phyloP scores from a whole-genome alignment of 2,329 filamentous ascomycete species.

The Cercospora sp. region DNA sequence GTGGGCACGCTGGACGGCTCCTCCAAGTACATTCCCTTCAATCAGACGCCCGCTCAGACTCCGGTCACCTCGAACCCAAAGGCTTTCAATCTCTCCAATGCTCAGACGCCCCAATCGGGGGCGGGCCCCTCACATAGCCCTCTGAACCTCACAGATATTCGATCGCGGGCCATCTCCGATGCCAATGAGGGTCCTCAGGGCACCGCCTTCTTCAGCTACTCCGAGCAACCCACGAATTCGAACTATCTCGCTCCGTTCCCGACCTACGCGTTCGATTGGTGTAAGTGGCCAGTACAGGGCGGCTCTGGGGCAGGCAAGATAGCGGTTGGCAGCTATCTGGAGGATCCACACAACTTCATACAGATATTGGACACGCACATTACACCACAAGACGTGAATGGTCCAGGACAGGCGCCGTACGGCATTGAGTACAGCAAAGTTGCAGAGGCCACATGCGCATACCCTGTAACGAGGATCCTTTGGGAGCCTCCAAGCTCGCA shows the following conservation, averaged over 20 bases:
- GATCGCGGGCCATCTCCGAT: constrained; percentile 79
- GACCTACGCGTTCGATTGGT: constrained; percentile 97
- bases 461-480: constrained; percentile 89
- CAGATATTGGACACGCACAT: constrained; percentile 94
- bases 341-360: constrained; percentile 98
- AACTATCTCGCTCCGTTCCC: constrained; percentile 95
- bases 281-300: constrained; percentile 85
- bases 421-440: constrained; percentile 88
- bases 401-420: constrained; percentile 69
- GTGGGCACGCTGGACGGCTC: constrained; percentile 43
- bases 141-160: constrained; percentile 86
- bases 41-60: constrained; percentile 62
- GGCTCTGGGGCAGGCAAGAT: constrained; percentile 84
- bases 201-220: constrained; percentile 62
- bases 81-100: constrained; percentile 60
- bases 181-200: constrained; percentile 71
- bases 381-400: constrained; percentile 65
- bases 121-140: constrained; percentile 77
- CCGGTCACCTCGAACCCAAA: constrained; percentile 43
- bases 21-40: constrained; percentile 63
- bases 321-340: constrained; percentile 91
- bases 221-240: constrained; percentile 70
- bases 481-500: constrained; percentile 96
- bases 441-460: constrained; percentile 95
- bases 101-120: constrained; percentile 52